A percentile compares a stretch with the other conserved stretches of the same genome.
These are phyloP conservation scores for Blastobotrys americana DNA, from an alignment of 805 yeast species.

Conservation along the genomic window DNA sequence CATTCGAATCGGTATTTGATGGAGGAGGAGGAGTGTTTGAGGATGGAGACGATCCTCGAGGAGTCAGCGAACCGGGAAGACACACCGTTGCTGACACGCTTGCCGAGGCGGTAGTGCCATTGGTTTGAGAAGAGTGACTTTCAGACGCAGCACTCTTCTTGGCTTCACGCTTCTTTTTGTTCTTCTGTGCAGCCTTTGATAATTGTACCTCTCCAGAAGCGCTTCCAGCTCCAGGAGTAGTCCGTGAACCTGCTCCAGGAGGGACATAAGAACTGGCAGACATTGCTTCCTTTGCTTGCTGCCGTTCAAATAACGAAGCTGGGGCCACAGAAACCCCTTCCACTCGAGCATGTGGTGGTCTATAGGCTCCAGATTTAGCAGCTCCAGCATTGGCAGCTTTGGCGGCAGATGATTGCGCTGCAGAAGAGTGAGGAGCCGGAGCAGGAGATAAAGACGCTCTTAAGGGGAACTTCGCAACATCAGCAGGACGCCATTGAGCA, in stretches of 20 bases:
- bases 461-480: constrained; percentile 49
- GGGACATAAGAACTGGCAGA: constrained; percentile 2
- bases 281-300: constrained; percentile 11
- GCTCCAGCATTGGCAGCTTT: constrained; percentile 44
- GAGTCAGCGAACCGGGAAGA: constrained; percentile 29
- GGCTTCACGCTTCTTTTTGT: constrained; percentile 60
- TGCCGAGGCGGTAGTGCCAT: constrained; percentile 24
- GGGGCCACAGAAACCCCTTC: constrained; percentile 30
- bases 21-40: constrained; percentile 15
- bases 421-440: constrained; percentile 60
- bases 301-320: constrained; percentile 23
- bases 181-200: constrained; percentile 61
- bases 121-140: constrained; percentile 26
- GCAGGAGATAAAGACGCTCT: constrained; percentile 35
- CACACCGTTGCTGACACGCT: constrained; percentile 11
- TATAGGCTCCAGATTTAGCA: constrained; percentile 63
- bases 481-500: constrained; percentile 78
- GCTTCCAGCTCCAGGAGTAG: constrained; percentile 20
- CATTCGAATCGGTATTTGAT: constrained; percentile 31
- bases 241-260: constrained; percentile 15
- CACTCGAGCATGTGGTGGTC: constrained; percentile 91
- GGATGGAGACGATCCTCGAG: constrained; percentile 1
- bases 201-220: constrained; percentile 33
- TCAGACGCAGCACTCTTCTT: constrained; percentile 15
- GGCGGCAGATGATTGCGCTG: constrained; percentile 32